A percentile compares a stretch with the other conserved stretches of the same genome.
These are phyloP conservation scores for Microthyrium microscopicum DNA, from an alignment of 2,329 filamentous ascomycete genomes.

Conservation along the genomic window DNA sequence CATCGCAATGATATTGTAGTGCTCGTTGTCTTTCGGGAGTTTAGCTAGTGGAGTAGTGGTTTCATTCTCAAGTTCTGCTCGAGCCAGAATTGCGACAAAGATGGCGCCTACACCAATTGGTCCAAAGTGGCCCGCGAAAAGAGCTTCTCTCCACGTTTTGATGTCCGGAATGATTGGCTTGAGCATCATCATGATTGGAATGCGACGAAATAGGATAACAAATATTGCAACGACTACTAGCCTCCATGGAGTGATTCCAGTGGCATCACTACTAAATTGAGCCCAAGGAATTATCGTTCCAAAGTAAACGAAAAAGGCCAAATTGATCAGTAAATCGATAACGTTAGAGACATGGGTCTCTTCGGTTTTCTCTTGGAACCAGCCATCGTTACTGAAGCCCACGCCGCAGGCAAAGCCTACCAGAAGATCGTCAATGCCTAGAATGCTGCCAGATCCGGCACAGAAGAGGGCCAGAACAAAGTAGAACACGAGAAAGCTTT, in stretches of 20 bases:
- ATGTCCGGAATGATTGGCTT: slow-evolving; percentile 93
- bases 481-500: slow-evolving; percentile 97
- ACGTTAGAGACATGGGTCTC: slow-evolving; percentile 98
- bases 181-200: slow-evolving; percentile 80
- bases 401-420: slow-evolving; percentile 92
- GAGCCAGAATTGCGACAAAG: slow-evolving; percentile 81
- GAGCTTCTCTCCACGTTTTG: slow-evolving; percentile 92
- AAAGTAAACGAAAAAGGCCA: slow-evolving; percentile 96
- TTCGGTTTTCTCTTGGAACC: slow-evolving; percentile 96
- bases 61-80: slow-evolving; percentile 73
- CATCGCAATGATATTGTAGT: slow-evolving; percentile 58
- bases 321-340: slow-evolving; percentile 89
- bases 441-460: slow-evolving; percentile 76
- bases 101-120: slow-evolving; percentile 95
- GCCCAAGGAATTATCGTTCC: slow-evolving; percentile 95
- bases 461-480: slow-evolving; percentile 93
- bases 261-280: slow-evolving; percentile 56
- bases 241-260: slow-evolving; percentile 74
- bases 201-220: slow-evolving; percentile 87
- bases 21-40: slow-evolving; percentile 40
- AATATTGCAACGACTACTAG: slow-evolving; percentile 87
- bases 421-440: slow-evolving; percentile 84
- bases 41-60: slow-evolving; percentile 55
- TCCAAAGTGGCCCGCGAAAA: slow-evolving; percentile 94
- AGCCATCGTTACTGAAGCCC: slow-evolving; percentile 98